Conservation (phyloP, 108 stramenopile species). For the Nitzschia sp. region DNA sequence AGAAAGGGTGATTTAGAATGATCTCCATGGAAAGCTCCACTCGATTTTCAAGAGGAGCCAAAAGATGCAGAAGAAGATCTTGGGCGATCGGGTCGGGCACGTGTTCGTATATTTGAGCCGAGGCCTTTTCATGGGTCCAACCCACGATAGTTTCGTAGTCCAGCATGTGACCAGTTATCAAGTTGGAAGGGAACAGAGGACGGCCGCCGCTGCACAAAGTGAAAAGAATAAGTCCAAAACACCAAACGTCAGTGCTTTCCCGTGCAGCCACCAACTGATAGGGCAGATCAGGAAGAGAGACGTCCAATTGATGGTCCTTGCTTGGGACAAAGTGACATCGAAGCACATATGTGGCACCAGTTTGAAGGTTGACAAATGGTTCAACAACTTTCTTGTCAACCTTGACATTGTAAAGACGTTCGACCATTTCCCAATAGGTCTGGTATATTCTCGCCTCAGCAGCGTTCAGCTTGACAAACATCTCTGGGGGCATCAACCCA, state of each 20-base stretch:
- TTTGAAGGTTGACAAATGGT: constrained; percentile 49
- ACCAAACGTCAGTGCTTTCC: constrained; percentile 66
- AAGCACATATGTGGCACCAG: constrained; percentile 51
- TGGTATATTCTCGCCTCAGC: constrained; percentile 40
- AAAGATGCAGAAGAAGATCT: constrained; percentile 60
- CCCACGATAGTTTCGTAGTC: constrained; percentile 30
- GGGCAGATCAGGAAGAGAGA: constrained; percentile 47
- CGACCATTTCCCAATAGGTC: constrained; percentile 46
- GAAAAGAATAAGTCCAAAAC: constrained; percentile 67
- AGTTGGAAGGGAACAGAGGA: constrained; percentile 54
- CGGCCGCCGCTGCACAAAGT: constrained; percentile 61
- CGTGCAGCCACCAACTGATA: constrained; percentile 55
- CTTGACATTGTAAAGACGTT: constrained; percentile 38
- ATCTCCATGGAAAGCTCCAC: constrained; percentile 38
- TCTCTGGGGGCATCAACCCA: constrained; percentile 56
- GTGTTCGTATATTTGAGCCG: constrained; percentile 44
- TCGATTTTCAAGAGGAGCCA: constrained; percentile 51
- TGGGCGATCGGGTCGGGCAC: constrained; percentile 69
- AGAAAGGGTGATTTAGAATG: constrained; percentile 67
- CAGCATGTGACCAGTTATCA: constrained; percentile 37
- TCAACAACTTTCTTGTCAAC: constrained; percentile 47
- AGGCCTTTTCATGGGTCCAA: constrained; percentile 43
- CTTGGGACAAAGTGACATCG: constrained; percentile 55
- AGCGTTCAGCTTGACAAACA: constrained; percentile 50
- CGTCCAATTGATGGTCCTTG: constrained; percentile 10